Evolutionary conservation across 2,329 filamentous ascomycete species (phyloP).

Genomic region (Malbranchea zuffiana): DNA sequence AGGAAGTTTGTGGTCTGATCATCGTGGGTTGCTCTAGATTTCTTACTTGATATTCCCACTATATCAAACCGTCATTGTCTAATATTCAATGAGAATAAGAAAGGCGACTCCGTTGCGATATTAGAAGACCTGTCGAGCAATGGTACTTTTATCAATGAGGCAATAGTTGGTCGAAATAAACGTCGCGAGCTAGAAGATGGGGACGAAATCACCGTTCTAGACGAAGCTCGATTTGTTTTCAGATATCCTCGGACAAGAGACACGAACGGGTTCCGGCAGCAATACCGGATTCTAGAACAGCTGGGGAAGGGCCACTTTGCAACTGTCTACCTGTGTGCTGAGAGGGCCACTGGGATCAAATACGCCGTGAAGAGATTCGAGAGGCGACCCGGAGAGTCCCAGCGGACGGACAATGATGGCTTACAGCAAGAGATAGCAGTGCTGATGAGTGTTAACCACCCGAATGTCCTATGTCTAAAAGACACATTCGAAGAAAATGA

Average conservation of each 20-base stretch:
- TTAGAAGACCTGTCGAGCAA: slow-evolving; percentile 92
- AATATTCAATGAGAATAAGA: slow-evolving; percentile 45
- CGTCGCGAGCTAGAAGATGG: slow-evolving; percentile 76
- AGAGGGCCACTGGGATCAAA: slow-evolving; percentile 68
- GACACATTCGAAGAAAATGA: slow-evolving; percentile 89
- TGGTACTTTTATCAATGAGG: slow-evolving; percentile 91
- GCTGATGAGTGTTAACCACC: slow-evolving; percentile 92
- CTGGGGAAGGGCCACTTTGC: slow-evolving; percentile 94
- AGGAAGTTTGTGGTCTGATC: slow-evolving; percentile 14
- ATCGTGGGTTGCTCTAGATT: slow-evolving; percentile 41
- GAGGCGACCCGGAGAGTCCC: slow-evolving; percentile 69
- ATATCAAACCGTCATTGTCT: slow-evolving; percentile 68
- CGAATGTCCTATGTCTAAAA: slow-evolving; percentile 83
- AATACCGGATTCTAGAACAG: slow-evolving; percentile 74
- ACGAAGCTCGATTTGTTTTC: slow-evolving; percentile 81
- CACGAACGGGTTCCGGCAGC: slow-evolving; percentile 69
- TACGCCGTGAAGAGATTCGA: slow-evolving; percentile 95
- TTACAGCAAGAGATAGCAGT: slow-evolving; percentile 94
- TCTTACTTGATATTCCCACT: slow-evolving; percentile 62
- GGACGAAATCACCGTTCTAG: slow-evolving; percentile 80
- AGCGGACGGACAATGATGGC: slow-evolving; percentile 71
- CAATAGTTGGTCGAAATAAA: slow-evolving; percentile 82
- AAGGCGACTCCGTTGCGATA: slow-evolving; percentile 54
- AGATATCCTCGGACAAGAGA: slow-evolving; percentile 68
- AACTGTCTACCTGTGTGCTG: slow-evolving; percentile 80